Conservation (phyloP, 177 flowering plant species). For the Vitis hybrid region DNA sequence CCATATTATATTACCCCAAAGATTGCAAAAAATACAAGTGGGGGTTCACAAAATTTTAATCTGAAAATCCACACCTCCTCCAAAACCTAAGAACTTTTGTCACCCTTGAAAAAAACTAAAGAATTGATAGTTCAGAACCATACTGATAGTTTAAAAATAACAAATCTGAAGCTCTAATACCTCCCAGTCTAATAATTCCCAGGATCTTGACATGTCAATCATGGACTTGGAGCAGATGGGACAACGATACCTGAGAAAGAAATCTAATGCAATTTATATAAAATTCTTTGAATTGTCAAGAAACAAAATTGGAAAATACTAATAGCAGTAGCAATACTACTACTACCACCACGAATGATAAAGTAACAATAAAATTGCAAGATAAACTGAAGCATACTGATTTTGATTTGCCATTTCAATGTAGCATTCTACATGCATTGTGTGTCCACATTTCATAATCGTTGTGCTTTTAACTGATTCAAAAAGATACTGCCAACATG, state of each 20-base stretch:
- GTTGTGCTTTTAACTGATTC: slow-evolving; percentile 45
- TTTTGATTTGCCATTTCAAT: slow-evolving; percentile 34
- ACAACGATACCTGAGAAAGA: slow-evolving; percentile 47
- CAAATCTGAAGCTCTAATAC: slow-evolving; percentile 16
- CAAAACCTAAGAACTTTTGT: no score
- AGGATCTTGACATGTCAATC: slow-evolving; percentile 33
- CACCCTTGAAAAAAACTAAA: no score
- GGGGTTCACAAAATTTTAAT: no score
- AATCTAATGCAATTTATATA: not conserved
- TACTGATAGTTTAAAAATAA: not conserved
- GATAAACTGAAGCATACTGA: slow-evolving; percentile 31
- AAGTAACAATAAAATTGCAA: not conserved
- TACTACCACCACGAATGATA: not conserved
- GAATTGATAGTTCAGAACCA: not conserved
- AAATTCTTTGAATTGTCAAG: not conserved
- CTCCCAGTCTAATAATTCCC: slow-evolving; percentile 46
- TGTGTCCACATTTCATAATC: slow-evolving; percentile 60
- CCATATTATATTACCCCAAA: no score
- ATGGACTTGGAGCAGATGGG: slow-evolving; percentile 60
- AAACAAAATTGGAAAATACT: not conserved
- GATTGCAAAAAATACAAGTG: no score
- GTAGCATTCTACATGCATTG: slow-evolving; percentile 53
- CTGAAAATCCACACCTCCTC: no score
- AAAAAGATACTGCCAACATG: slow-evolving; percentile 49
- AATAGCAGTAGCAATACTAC: no score